These are phyloP conservation scores for Croton laevigatus DNA, from an alignment of 441 rosid genomes.

Conservation along the genomic window DNA sequence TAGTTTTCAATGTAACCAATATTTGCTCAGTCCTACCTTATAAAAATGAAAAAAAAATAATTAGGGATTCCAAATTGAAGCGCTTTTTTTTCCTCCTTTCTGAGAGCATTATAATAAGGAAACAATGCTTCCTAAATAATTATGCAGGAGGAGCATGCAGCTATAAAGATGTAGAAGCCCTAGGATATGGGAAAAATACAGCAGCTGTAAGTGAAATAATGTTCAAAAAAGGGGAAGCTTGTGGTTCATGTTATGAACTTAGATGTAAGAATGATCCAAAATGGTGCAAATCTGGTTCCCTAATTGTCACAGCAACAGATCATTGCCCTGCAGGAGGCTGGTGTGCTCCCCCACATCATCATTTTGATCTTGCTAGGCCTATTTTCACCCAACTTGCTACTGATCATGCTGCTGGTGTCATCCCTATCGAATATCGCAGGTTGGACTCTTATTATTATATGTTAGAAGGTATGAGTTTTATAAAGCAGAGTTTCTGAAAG, in stretches of 20 bases:
- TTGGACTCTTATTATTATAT: neutral
- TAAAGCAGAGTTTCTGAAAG: too few species aligned
- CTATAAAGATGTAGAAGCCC: slow-evolving; percentile 36
- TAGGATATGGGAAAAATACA: slow-evolving; percentile 46
- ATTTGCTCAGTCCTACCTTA: too few species aligned
- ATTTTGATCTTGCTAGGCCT: slow-evolving; percentile 57
- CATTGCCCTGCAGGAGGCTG: slow-evolving; percentile 62
- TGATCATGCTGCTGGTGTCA: slow-evolving; percentile 38
- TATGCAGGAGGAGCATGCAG: slow-evolving; percentile 57
- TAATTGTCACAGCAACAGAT: slow-evolving; percentile 49
- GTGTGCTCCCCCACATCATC: slow-evolving; percentile 52
- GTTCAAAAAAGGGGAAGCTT: slow-evolving; percentile 44
- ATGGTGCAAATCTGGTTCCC: slow-evolving; percentile 53
- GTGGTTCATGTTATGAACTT: slow-evolving; percentile 58
- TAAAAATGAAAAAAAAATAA: too few species aligned
- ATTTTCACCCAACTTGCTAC: slow-evolving; percentile 41
- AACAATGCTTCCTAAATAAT: neutral
- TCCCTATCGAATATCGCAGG: slow-evolving; percentile 54
- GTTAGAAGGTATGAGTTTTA: too few species aligned
- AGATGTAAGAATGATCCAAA: slow-evolving; percentile 34
- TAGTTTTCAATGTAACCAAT: too few species aligned
- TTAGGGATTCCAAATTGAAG: too few species aligned
- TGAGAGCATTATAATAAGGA: too few species aligned
- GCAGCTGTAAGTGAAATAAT: slow-evolving; percentile 44
- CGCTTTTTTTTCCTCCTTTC: neutral